Base-by-base conservation (phyloP, 345 rosid species). In the Citrus hindsii region DNA sequence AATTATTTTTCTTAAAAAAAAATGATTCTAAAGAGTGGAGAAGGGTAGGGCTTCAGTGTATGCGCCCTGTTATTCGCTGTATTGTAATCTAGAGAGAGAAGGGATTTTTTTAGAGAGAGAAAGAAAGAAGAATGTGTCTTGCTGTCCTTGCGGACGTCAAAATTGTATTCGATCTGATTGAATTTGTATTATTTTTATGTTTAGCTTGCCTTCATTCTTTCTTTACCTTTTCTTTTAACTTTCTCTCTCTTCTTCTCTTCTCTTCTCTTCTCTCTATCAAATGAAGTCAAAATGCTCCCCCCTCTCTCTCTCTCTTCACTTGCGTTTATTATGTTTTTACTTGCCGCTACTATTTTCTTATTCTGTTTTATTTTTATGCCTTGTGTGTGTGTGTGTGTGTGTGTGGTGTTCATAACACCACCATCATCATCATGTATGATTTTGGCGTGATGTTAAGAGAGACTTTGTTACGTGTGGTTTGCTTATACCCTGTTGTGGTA, bases 121-220 rank as follows among this genome's bases (percentile, higher is more conserved):
- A 56, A 68, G 79, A 59, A 4, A 21, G 51, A 24, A 69, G 87
- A 80, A 78, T 68, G 81, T 70, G 68, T 67, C 69, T 66, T 59
- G 68, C 87, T 81, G 89, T 84, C 93, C 94, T 94, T 89, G 96
- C 95, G 98, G 97, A 94, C 97, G 97, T 92, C 97, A 92, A 92
- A 88, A 67, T 81, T 83, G 82, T 79, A 92, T 92, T 90, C 86
- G 84, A 92, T 92, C 86, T 66, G 91, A 87, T 92, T 89, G 81
- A 90, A 88, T 88, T 82, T 64, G 82, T 84, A 73, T 82, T 53
- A 18, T 53, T 53, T 53, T 53, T 18, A 5, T 46, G 51, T 12
- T 12, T 46, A 3, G 51, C 16, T 2, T 9, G 13, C 46, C 46
- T 13, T 46, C 51, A 46, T 46, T 46, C 51, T 46, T 79, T 83